phyloP scores from a whole-genome alignment of 345 rosid genomes.

The Garcia nutans region DNA sequence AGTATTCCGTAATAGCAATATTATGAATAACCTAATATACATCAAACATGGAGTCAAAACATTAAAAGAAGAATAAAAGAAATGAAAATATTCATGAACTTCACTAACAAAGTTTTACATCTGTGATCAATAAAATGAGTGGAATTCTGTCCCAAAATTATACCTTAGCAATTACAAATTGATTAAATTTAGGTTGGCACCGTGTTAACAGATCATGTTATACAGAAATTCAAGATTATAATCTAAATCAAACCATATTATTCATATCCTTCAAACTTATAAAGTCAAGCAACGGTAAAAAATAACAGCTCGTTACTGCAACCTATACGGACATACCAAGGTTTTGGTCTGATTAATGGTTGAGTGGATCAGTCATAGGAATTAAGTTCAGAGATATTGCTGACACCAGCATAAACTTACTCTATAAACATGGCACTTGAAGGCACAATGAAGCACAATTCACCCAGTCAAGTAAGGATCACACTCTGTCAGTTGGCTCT shows the following conservation, averaged over 20 bases:
- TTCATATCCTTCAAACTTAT: background rate
- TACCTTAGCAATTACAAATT: background rate
- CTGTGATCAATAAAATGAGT: background rate
- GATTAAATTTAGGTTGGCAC: background rate
- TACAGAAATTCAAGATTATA: background rate
- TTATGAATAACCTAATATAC: constrained; percentile 76
- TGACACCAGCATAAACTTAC: background rate
- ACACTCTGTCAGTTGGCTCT: background rate
- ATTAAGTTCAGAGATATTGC: background rate
- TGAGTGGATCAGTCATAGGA: background rate
- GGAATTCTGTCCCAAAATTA: no score
- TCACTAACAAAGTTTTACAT: background rate
- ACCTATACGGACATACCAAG: background rate
- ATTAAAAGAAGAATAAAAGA: background rate
- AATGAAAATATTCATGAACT: background rate
- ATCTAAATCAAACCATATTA: background rate
- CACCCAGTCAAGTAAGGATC: background rate
- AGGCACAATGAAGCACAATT: background rate
- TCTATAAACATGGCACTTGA: background rate
- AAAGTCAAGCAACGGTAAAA: background rate
- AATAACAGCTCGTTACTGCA: background rate
- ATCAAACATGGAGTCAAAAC: constrained; percentile 22
- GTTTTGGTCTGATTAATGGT: background rate
- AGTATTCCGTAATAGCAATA: constrained; percentile 76
- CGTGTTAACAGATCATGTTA: background rate